Evolutionary conservation across 345 rosid genomes (phyloP).

Genomic region (Mangifera indica): DNA sequence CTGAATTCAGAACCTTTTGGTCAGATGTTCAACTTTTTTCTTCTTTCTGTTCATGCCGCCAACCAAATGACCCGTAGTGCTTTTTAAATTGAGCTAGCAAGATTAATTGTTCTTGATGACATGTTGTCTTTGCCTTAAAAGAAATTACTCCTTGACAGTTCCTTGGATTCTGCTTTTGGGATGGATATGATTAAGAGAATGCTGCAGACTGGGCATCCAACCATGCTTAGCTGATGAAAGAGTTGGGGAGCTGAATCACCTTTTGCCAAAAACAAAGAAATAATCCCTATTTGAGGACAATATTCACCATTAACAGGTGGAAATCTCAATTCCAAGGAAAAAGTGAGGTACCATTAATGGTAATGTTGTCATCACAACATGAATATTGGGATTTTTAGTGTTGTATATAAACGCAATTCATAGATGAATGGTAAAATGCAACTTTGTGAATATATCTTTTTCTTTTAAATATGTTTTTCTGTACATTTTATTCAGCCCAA

Average conservation of each 20-base stretch:
- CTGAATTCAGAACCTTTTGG: background rate
- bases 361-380: too few species aligned
- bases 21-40: background rate
- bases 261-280: too few species aligned
- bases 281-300: too few species aligned
- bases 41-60: background rate
- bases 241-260: background rate
- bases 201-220: conserved; percentile 93
- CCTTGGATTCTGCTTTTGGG: conserved; percentile 92
- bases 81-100: background rate
- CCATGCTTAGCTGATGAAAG: conserved; percentile 69
- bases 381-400: too few species aligned
- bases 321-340: too few species aligned
- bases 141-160: conserved; percentile 39
- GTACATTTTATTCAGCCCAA: too few species aligned
- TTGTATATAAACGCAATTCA: too few species aligned
- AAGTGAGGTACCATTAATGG: too few species aligned
- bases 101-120: conserved; percentile 16
- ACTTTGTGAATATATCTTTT: too few species aligned
- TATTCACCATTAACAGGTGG: too few species aligned
- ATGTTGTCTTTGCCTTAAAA: background rate
- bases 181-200: conserved; percentile 93
- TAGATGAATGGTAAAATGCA: too few species aligned
- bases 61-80: background rate
- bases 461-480: too few species aligned